phyloP scores from a whole-genome alignment of 768 basidiomycete genomes.

The Pleurotus tuber-regium region DNA sequence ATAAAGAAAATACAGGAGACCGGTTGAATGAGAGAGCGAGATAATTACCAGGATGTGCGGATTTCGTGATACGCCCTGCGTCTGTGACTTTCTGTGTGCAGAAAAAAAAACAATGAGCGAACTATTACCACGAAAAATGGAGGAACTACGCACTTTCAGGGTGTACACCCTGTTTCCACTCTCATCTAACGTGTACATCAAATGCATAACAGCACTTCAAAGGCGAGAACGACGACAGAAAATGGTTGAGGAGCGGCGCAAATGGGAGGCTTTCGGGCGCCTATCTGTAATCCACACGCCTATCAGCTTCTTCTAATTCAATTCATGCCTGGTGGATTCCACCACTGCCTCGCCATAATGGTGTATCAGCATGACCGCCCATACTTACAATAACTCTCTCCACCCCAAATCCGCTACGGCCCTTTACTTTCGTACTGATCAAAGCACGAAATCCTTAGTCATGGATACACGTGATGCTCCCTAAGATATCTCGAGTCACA shows the following conservation, averaged over 20 bases:
- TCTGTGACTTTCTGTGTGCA: constrained; percentile 76
- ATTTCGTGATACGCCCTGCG: constrained; percentile 83
- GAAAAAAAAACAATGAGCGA: too few species aligned
- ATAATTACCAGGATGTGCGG: constrained; percentile 89
- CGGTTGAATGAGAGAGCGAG: background rate
- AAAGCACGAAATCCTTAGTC: constrained; percentile 10
- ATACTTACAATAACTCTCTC: background rate
- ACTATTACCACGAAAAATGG: background rate
- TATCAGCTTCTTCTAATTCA: background rate
- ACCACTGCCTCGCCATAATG: too few species aligned
- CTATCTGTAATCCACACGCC: background rate
- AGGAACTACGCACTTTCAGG: constrained; percentile 67
- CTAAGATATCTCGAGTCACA: background rate
- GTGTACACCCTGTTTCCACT: constrained; percentile 85
- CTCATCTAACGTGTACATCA: constrained; percentile 90
- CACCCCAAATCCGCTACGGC: background rate
- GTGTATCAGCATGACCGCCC: background rate
- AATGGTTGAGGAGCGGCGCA: background rate
- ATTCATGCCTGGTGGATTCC: too few species aligned
- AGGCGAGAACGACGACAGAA: background rate
- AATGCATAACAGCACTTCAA: too few species aligned
- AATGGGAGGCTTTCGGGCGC: background rate
- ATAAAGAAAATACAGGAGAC: background rate
- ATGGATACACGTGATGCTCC: constrained; percentile 8
- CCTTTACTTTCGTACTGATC: background rate